Evolutionary conservation across 371 early-diverging fungal species (phyloP), one percentile per base, ranked within the genome.

Genomic region (Actinomortierella wolfii): DNA sequence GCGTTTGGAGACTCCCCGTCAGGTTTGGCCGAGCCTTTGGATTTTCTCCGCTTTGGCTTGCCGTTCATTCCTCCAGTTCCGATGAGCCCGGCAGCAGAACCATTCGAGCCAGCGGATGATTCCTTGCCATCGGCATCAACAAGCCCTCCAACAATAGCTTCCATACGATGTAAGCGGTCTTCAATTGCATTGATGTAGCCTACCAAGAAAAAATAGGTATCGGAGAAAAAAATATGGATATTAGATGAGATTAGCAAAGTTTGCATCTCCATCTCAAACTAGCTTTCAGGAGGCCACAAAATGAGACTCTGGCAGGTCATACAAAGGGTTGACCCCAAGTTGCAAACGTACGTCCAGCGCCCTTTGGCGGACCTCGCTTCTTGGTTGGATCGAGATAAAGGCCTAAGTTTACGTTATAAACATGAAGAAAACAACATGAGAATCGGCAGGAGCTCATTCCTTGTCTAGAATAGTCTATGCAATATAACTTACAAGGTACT

Each of bases 141-240:
- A 2, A 78, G 63, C n/a, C 49, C 59, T 17, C 34, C 67, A n/a
- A 83, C 64, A 21, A 90, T 86, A 23, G 76, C 79, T 54, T 90
- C 90, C 51, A 86, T 62, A 49, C 81, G 83, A 60, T 83, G 84
- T 42, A 90, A 67, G 40, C 89, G 76, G 56, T 81, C 82, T 57
- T 90, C 90, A 28, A 90, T 88, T 9, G 85, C 89, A 59, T 89
- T 89, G 34, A 90, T 89, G 59, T 90, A 89, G 25, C 90, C 90
- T 76, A 48, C 45, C 3, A 26, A n/a, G n/a, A n/a, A n/a, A n/a
- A n/a, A n/a, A n/a, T n/a, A n/a, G n/a, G 29, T 39, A 11, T 50
- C 7, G 18, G 21, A 61, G 18, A 28, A 48, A 14, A 51, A 13
- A 34, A 34, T 11, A 34, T 4, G 11, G 34, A 6, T 34, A 11